Base-by-base conservation (phyloP, 768 basidiomycete species). In the Leccinum disarticulatum region DNA sequence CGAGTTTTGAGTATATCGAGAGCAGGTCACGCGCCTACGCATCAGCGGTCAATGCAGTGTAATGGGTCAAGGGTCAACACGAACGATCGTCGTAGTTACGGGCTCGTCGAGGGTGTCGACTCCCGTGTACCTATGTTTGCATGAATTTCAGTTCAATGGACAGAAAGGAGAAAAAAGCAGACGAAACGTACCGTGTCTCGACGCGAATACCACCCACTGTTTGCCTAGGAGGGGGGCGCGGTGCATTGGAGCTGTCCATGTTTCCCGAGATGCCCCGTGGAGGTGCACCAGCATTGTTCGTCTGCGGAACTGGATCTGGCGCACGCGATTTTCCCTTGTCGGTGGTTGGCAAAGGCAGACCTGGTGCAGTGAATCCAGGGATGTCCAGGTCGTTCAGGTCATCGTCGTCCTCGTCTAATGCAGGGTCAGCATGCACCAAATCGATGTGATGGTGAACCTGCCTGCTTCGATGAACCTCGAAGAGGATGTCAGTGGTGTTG, bases 61-160 rank as follows among this genome's bases (percentile, higher is more conserved):
- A 54, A 30, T 50, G 54, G 49, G 38, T 4, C n/a, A 58, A 66
- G 38, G 60, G 51, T 30, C 19, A 14, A 35, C n/a, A 75, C 90
- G 57, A 65, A 95, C 95, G 60, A 98, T 95, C 1, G 95, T 98
- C 33, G 83, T 81, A 5, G 87, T 84, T 17, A 98, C 82, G 4
- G 95, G 94, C 72, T 98, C 95, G 68, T 98, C 95, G 33, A 98
- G 81, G 0, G 95, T 97, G 66, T 95, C 91, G 9, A 79, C 81
- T 10, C 90, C 91, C n/a, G 91, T 81, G 73, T 87, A 91, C 65
- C 92, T 66, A 35, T 38, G 8, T 51, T 10, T 25, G 5, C 58
- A n/a, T 19, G 35, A 55, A 3, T 54, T 51, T 56, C 5, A 30
- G 25, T 28, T 17, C 6, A 28, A 31, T 8, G 13, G 13, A 35